phyloP scores from a whole-genome alignment of 306 rosid genomes.

The Senna siamea region DNA sequence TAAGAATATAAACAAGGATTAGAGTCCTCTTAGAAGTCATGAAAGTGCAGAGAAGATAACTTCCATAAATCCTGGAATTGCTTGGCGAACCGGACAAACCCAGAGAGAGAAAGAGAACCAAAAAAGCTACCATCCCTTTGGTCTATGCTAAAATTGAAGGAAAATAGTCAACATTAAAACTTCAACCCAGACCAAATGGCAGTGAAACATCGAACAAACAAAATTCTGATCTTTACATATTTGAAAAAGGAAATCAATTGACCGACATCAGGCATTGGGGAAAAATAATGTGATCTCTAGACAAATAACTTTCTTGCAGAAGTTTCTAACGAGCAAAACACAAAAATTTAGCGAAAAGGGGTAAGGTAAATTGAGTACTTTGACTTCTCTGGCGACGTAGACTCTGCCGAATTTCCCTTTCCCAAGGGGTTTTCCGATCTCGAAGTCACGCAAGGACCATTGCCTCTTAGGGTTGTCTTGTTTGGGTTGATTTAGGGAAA shows the following conservation, averaged over 20 bases:
- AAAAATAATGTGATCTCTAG: no score
- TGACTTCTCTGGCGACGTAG: constrained; percentile 75
- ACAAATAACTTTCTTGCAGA: no score
- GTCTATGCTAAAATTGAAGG: no score
- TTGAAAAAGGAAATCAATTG: not conserved
- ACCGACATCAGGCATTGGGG: not conserved
- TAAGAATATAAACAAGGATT: not conserved
- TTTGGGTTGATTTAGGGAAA: constrained; percentile 12
- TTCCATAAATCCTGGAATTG: not conserved
- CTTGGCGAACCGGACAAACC: no score
- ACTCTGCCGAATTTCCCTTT: constrained; percentile 90
- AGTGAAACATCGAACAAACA: not conserved
- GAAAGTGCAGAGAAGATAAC: not conserved
- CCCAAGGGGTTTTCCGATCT: constrained; percentile 88
- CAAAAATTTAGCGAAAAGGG: not conserved
- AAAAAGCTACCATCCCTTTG: no score
- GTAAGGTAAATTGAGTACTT: constrained; percentile 43
- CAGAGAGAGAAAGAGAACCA: no score
- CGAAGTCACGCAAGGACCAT: constrained; percentile 77
- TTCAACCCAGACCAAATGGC: not conserved
- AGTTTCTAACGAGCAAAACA: not conserved
- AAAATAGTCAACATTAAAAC: not conserved
- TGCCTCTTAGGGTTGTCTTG: constrained; percentile 35
- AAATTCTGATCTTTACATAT: not conserved
- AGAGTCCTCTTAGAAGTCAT: not conserved